Conservation (phyloP, 495 filamentous ascomycete species). For the Penicillium pulvis region DNA sequence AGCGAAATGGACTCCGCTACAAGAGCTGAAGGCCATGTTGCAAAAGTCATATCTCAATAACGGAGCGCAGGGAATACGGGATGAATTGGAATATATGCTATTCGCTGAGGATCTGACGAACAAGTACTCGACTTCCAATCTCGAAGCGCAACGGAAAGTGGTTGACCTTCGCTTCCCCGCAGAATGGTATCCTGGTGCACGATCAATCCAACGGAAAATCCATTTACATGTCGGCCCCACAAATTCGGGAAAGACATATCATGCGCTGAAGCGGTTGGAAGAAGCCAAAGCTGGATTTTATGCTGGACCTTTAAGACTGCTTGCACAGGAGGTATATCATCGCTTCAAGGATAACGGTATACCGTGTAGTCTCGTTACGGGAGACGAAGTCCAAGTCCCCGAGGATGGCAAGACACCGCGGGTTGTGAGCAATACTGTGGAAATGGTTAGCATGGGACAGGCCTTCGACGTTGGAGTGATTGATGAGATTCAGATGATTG, state of each 20-base stretch:
- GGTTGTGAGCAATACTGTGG: constrained; percentile 88
- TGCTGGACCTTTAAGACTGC: constrained; percentile 83
- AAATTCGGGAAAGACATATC: constrained; percentile 98
- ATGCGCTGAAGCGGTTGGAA: constrained; percentile 86
- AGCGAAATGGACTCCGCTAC: constrained; percentile 24
- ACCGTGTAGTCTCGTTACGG: constrained; percentile 80
- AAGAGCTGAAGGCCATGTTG: constrained; percentile 38
- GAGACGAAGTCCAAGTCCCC: constrained; percentile 77
- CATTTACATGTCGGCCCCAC: constrained; percentile 97
- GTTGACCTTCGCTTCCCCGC: constrained; percentile 81
- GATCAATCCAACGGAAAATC: constrained; percentile 75
- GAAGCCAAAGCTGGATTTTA: constrained; percentile 77
- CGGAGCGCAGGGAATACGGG: constrained; percentile 49
- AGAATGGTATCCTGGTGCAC: constrained; percentile 88
- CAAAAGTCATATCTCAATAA: constrained; percentile 56
- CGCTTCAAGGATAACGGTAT: constrained; percentile 76
- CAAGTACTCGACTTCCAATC: constrained; percentile 48
- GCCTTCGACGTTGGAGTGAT: constrained; percentile 88
- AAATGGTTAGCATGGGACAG: constrained; percentile 81
- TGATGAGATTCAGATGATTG: constrained; percentile 98
- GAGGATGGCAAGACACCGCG: constrained; percentile 43
- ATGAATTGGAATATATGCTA: constrained; percentile 60
- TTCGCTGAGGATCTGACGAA: constrained; percentile 52
- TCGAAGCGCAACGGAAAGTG: constrained; percentile 62
- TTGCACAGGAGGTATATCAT: constrained; percentile 91